Evolutionary conservation across 2,329 filamentous ascomycete species (phyloP).

Genomic region (Claviceps purpurea): DNA sequence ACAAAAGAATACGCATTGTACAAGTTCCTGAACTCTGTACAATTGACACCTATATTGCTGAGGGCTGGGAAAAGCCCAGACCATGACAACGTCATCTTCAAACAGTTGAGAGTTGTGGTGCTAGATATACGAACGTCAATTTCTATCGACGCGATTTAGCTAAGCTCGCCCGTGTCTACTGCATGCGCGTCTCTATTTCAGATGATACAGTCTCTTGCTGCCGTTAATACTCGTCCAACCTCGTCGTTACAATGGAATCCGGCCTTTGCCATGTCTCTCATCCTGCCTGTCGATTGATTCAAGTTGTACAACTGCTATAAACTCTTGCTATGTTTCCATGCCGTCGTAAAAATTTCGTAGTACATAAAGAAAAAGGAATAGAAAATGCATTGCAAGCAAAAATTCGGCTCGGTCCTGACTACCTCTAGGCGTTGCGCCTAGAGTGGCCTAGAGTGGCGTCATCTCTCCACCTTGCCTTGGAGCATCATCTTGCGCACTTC

Average conservation of each 20-base stretch:
- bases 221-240: neutral
- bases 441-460: constrained; percentile 26
- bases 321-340: neutral
- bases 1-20: no score
- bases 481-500: constrained; percentile 31
- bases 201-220: neutral
- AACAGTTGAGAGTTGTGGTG: no score
- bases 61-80: no score
- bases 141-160: no score
- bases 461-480: constrained; percentile 17
- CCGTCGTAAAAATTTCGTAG: neutral
- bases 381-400: neutral
- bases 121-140: no score
- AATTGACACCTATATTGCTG: no score
- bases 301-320: neutral
- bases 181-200: neutral
- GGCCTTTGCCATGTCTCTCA: neutral
- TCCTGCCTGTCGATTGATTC: neutral
- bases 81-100: no score
- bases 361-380: neutral
- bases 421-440: constrained; percentile 11
- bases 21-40: no score
- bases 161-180: no score
- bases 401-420: neutral
- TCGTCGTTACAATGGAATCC: neutral